Evolutionary conservation across 805 yeast species (phyloP).

Genomic region (Metschnikowia lachancei): DNA sequence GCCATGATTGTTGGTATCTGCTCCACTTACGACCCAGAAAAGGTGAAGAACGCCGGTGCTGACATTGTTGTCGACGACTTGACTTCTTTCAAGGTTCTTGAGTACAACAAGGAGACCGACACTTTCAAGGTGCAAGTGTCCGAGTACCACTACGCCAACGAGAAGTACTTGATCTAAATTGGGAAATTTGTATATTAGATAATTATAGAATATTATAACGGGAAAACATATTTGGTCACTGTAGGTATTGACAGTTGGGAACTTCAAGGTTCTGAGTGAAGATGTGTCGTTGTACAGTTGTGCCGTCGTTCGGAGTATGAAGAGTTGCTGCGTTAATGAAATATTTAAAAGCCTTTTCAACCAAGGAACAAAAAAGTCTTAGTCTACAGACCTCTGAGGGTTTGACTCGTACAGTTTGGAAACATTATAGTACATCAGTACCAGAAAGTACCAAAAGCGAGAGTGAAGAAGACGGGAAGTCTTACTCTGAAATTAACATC

Average conservation of each 20-base stretch:
- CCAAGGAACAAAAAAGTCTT: too few species aligned
- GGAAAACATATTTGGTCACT: background rate
- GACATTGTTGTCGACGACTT: conserved; percentile 77
- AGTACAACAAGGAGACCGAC: conserved; percentile 45
- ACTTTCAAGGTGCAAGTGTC: conserved; percentile 41
- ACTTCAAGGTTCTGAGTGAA: too few species aligned
- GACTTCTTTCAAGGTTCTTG: conserved; percentile 56
- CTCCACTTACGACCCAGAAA: conserved; percentile 69
- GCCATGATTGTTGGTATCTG: conserved; percentile 82
- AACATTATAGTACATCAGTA: too few species aligned
- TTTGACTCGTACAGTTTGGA: too few species aligned
- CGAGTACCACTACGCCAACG: conserved; percentile 44
- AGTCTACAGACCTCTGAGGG: too few species aligned
- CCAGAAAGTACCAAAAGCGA: too few species aligned
- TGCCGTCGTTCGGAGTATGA: too few species aligned
- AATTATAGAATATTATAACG: conserved; percentile 7
- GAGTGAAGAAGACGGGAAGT: too few species aligned
- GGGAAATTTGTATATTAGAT: conserved; percentile 9
- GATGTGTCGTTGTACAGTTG: too few species aligned
- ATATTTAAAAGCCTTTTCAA: too few species aligned
- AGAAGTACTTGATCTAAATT: conserved; percentile 31
- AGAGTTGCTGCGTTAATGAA: too few species aligned
- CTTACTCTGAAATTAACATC: too few species aligned
- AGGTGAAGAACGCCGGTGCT: conserved; percentile 74
- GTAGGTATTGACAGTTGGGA: background rate